Evolutionary conservation across 768 basidiomycete genomes (phyloP).

Genomic region (Stropharia rugosoannulata): DNA sequence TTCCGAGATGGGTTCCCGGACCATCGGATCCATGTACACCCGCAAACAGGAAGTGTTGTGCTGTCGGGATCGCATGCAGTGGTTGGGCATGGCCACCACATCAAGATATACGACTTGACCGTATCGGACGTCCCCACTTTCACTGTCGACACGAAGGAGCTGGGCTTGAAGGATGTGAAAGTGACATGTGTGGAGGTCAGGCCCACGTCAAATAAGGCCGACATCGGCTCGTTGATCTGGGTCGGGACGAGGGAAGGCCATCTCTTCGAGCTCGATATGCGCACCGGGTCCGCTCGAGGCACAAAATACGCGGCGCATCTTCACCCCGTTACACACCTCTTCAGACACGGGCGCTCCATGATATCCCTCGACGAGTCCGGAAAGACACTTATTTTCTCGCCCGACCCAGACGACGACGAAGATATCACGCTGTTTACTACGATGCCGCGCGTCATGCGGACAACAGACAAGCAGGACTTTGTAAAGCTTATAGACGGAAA

Average conservation of each 20-base stretch:
- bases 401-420: conserved; percentile 36
- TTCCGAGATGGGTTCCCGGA: conserved; percentile 41
- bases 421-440: conserved; percentile 48
- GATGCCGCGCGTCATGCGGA: conserved; percentile 58
- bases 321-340: conserved; percentile 67
- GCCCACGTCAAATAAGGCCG: conserved; percentile 39
- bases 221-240: conserved; percentile 73
- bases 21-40: conserved; percentile 55
- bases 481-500: conserved; percentile 69
- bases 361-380: conserved; percentile 84
- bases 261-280: conserved; percentile 78
- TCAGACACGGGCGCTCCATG: conserved; percentile 70
- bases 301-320: conserved; percentile 64
- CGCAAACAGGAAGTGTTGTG: conserved; percentile 53
- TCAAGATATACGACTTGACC: conserved; percentile 64
- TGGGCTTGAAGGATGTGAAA: conserved; percentile 64
- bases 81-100: conserved; percentile 54
- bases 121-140: conserved; percentile 43
- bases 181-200: conserved; percentile 81
- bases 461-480: conserved; percentile 83
- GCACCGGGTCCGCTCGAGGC: conserved; percentile 54
- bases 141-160: conserved; percentile 59
- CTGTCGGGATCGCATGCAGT: conserved; percentile 59
- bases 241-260: conserved; percentile 90
- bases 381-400: conserved; percentile 74